Evolutionary conservation across 768 basidiomycete species (phyloP).

Genomic region (Boletus sp.): DNA sequence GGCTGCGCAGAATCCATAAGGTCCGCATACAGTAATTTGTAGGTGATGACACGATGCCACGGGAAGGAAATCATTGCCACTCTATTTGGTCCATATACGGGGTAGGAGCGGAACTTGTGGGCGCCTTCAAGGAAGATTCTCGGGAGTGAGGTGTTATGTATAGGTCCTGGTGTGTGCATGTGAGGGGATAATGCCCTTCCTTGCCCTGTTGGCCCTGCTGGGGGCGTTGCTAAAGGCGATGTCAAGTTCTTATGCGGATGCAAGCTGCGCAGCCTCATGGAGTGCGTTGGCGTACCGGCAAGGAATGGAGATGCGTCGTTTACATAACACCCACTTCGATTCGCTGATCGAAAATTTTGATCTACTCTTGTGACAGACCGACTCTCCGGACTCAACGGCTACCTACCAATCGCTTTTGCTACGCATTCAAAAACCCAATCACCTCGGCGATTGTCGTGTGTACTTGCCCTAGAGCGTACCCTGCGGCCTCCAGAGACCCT

Average conservation of each 20-base stretch:
- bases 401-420: conserved; percentile 25
- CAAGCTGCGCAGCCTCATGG: conserved; percentile 11
- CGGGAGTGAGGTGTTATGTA: conserved; percentile 15
- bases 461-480: conserved; percentile 17
- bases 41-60: conserved; percentile 11
- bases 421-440: conserved; percentile 16
- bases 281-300: conserved; percentile 7
- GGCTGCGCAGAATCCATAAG: conserved; percentile 21
- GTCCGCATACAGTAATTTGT: conserved; percentile 10
- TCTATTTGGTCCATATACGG: conserved; percentile 9
- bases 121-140: conserved; percentile 1
- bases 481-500: conserved; percentile 41
- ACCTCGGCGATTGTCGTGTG: conserved; percentile 21
- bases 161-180: conserved; percentile 6
- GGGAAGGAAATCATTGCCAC: conserved; percentile 18
- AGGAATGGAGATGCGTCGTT: conserved; percentile 13
- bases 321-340: conserved; percentile 21
- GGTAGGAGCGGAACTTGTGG: conserved; percentile 24
- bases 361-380: conserved; percentile 1
- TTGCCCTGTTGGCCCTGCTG: conserved; percentile 10
- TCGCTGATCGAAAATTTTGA: conserved; percentile 20
- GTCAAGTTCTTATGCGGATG: conserved; percentile 16
- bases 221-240: conserved; percentile 18
- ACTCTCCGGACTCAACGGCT: not conserved
- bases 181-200: conserved; percentile 19